phyloP scores from a whole-genome alignment of 2,329 filamentous ascomycete genomes.

The Trichoderma hamatum region DNA sequence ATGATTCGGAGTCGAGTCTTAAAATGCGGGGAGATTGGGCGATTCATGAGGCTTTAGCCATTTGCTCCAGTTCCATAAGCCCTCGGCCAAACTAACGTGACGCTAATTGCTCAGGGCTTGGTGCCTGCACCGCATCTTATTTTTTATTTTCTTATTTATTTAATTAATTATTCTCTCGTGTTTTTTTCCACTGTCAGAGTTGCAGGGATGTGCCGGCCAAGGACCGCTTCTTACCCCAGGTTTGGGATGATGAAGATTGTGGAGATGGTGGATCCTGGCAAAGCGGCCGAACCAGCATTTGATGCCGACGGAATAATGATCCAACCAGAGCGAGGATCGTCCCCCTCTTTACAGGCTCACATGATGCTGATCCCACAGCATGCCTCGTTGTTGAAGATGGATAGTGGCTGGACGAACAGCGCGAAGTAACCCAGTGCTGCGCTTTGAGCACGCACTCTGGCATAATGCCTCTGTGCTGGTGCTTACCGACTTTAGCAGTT shows the following conservation, averaged over 20 bases:
- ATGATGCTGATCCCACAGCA: neutral
- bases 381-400: neutral
- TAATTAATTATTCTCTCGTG: neutral
- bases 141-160: neutral
- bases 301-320: slow-evolving; percentile 20
- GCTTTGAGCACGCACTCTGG: neutral
- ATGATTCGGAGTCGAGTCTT: neutral
- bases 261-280: slow-evolving; percentile 8
- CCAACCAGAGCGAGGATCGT: slow-evolving; percentile 3
- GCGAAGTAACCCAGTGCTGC: neutral
- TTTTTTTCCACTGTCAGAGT: neutral
- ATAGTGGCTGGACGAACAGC: neutral
- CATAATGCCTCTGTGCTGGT: neutral
- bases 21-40: slow-evolving; percentile 18
- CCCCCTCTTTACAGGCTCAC: neutral
- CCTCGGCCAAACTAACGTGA: neutral
- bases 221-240: slow-evolving; percentile 12
- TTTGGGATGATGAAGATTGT: neutral
- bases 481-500: neutral
- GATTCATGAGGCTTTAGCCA: slow-evolving; percentile 10
- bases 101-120: slow-evolving; percentile 8
- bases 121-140: slow-evolving; percentile 3
- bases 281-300: slow-evolving; percentile 2
- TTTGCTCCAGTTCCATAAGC: neutral
- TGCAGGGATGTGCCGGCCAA: neutral